These are phyloP conservation scores for Typha latifolia DNA, from an alignment of 176 grass and related monocot species.

Conservation along the genomic window DNA sequence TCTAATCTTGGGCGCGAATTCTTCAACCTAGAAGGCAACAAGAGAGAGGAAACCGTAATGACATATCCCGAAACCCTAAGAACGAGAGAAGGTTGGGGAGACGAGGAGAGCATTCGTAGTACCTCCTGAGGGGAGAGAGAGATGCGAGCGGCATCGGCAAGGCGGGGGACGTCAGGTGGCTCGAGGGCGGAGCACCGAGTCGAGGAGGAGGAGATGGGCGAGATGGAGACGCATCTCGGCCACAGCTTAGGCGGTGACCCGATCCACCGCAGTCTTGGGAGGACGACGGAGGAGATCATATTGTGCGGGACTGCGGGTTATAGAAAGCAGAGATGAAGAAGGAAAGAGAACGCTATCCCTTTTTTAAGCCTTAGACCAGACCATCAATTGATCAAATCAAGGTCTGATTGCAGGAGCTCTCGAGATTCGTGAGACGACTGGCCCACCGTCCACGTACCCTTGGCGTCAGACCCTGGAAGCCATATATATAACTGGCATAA, in stretches of 20 bases:
- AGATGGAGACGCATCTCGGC: not conserved
- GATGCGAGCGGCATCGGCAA: constrained; percentile 68
- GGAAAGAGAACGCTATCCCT: not conserved
- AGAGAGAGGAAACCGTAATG: not conserved
- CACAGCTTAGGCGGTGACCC: not conserved
- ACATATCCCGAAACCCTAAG: not conserved
- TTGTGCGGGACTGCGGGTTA: too few relatives aligned
- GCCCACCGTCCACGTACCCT: too few relatives aligned
- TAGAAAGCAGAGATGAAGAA: not conserved
- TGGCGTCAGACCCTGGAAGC: too few relatives aligned
- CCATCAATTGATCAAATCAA: too few relatives aligned
- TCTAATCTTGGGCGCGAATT: constrained; percentile 66
- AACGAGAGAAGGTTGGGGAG: not conserved
- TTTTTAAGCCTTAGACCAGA: too few relatives aligned
- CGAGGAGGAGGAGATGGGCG: constrained; percentile 11
- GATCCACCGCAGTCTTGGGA: constrained; percentile 31
- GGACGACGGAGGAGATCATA: constrained; percentile 41
- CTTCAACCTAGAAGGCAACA: constrained; percentile 36
- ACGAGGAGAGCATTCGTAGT: not conserved
- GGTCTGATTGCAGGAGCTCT: too few relatives aligned
- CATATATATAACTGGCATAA: too few relatives aligned
- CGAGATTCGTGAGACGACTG: too few relatives aligned
- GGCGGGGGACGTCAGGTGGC: constrained; percentile 55
- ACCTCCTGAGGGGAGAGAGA: constrained; percentile 63
- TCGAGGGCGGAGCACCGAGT: constrained; percentile 36